These are phyloP conservation scores for Ilyonectria sp. DNA, from an alignment of 2,329 filamentous ascomycete genomes.

Conservation along the genomic window DNA sequence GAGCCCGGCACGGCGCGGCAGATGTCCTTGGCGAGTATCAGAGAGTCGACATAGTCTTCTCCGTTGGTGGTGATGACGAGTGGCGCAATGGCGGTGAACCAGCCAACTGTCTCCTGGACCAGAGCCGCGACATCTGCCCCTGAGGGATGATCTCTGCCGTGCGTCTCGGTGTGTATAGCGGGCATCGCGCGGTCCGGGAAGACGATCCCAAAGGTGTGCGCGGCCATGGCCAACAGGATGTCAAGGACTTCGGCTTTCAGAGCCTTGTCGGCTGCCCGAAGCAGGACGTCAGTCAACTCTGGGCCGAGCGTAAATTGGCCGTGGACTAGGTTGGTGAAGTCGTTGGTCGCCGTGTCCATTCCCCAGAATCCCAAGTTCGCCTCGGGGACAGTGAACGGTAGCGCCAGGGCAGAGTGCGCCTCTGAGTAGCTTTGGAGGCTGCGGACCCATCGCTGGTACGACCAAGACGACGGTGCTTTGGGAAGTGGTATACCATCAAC, in stretches of 20 bases:
- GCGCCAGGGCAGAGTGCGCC: constrained; percentile 9
- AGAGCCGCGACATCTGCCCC: neutral
- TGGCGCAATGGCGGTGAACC: constrained; percentile 17
- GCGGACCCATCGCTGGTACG: neutral
- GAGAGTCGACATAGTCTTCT: constrained; percentile 2
- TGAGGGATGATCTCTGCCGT: constrained; percentile 4
- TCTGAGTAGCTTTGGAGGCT: constrained; percentile 8
- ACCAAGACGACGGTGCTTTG: neutral
- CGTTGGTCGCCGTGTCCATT: constrained; percentile 10
- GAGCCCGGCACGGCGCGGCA: neutral
- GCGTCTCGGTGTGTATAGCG: constrained; percentile 3
- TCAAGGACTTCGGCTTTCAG: constrained; percentile 17
- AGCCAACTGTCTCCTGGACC: constrained; percentile 15
- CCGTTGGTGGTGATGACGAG: neutral
- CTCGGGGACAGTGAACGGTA: neutral
- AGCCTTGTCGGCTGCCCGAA: constrained; percentile 3
- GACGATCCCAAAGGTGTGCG: constrained; percentile 8
- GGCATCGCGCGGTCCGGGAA: constrained; percentile 6
- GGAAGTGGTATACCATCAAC: neutral
- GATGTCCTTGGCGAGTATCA: constrained; percentile 1
- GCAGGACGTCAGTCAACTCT: neutral
- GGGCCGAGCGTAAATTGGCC: constrained; percentile 3
- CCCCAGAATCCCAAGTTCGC: constrained; percentile 4
- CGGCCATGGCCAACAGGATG: constrained; percentile 7
- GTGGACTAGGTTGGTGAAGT: constrained; percentile 6